phyloP scores from a whole-genome alignment of 129 eudicot genomes.

The Chrysanthemum seticuspe region DNA sequence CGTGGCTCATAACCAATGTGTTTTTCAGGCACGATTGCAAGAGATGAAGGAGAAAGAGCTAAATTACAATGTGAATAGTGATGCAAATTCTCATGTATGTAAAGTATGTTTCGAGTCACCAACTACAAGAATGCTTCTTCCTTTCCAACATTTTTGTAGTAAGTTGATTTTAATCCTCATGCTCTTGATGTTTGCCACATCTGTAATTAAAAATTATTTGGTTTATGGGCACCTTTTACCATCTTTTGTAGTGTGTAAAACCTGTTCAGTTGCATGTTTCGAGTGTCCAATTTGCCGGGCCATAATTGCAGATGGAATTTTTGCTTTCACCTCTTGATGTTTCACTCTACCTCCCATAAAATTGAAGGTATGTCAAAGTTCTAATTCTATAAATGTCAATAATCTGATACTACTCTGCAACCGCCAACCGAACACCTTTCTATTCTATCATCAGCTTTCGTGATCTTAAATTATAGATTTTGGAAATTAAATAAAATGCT shows the following conservation, averaged over 20 bases:
- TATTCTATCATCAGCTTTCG: too few species aligned
- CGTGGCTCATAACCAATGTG: too few species aligned
- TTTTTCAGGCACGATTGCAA: too few species aligned
- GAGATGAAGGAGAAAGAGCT: too few species aligned
- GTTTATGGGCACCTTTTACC: conserved; percentile 30
- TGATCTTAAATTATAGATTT: too few species aligned
- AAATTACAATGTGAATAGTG: too few species aligned
- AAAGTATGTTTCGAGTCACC: conserved; percentile 60
- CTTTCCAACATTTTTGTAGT: too few species aligned
- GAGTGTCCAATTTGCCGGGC: conserved; percentile 96
- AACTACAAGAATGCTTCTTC: conserved; percentile 79
- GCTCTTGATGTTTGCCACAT: too few species aligned
- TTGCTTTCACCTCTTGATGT: conserved; percentile 77
- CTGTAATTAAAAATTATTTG: too few species aligned
- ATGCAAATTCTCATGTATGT: conserved; percentile 52
- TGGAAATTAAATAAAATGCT: too few species aligned
- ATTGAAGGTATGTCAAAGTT: conserved; percentile 33
- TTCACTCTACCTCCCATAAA: conserved; percentile 20
- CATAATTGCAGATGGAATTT: conserved; percentile 75
- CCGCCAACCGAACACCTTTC: too few species aligned
- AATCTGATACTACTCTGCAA: background rate
- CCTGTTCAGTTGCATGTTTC: conserved; percentile 90
- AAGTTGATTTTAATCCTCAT: too few species aligned
- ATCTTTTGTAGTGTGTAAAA: conserved; percentile 88
- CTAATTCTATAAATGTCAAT: background rate